Conservation (phyloP, 768 basidiomycete genomes). For the Cystoderma amianthinum region DNA sequence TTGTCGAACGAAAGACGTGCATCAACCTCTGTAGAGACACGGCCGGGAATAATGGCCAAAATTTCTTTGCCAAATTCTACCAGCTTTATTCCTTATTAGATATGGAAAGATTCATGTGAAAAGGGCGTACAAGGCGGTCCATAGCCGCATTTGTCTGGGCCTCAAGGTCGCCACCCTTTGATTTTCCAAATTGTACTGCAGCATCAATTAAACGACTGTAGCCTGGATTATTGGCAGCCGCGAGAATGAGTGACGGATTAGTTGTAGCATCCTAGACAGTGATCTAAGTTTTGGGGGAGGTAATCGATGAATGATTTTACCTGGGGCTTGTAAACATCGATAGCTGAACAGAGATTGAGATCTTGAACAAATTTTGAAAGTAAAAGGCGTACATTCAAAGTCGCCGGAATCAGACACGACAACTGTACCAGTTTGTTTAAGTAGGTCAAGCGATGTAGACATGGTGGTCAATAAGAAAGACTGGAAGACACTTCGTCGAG, state of each 20-base stretch:
- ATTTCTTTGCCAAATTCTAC: conserved; percentile 98
- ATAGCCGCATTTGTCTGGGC: conserved; percentile 70
- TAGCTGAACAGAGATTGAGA: conserved; percentile 59
- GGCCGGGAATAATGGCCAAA: conserved; percentile 90
- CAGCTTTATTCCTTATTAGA: conserved; percentile 42
- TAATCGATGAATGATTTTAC: conserved; percentile 26
- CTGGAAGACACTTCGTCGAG: neutral
- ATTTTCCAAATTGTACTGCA: conserved; percentile 70
- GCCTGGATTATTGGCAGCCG: conserved; percentile 84
- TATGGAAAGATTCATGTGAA: neutral
- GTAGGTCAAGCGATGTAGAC: conserved; percentile 74
- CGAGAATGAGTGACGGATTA: conserved; percentile 93
- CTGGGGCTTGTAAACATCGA: conserved; percentile 95
- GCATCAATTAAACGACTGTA: conserved; percentile 77
- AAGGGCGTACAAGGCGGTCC: conserved; percentile 74
- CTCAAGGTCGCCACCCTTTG: conserved; percentile 75
- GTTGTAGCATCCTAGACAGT: conserved; percentile 85
- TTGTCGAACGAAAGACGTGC: conserved; percentile 97
- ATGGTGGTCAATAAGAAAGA: conserved; percentile 35
- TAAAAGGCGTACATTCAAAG: conserved; percentile 77
- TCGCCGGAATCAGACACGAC: conserved; percentile 98
- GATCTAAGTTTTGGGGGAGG: neutral
- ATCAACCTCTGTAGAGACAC: conserved; percentile 99
- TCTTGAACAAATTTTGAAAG: no score
- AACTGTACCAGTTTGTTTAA: conserved; percentile 90